These are phyloP conservation scores for Stipa capillata DNA, from an alignment of 176 grass and related monocot genomes.

Conservation along the genomic window DNA sequence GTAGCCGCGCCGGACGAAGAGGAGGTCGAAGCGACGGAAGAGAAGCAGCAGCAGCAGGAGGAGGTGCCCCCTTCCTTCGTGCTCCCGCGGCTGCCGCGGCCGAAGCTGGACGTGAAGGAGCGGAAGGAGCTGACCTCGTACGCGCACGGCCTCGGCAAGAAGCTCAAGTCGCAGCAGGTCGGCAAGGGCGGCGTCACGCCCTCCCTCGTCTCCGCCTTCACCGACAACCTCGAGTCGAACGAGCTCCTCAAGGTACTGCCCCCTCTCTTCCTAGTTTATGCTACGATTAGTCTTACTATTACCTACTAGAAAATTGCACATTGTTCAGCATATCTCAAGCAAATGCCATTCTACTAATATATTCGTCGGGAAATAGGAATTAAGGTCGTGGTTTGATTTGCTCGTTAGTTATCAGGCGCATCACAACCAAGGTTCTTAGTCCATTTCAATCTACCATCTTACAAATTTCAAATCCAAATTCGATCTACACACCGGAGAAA, in stretches of 20 bases:
- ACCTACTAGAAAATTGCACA: background rate
- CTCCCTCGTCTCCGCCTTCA: slow-evolving; percentile 55
- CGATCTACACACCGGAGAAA: too few relatives aligned
- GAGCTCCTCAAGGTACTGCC: slow-evolving; percentile 83
- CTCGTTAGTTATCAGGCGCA: background rate
- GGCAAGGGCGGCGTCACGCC: slow-evolving; percentile 79
- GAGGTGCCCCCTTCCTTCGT: slow-evolving; percentile 11
- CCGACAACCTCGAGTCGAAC: slow-evolving; percentile 77
- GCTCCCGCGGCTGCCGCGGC: slow-evolving; percentile 41
- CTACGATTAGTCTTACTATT: background rate
- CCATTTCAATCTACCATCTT: too few relatives aligned
- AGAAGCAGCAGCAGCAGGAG: slow-evolving; percentile 14
- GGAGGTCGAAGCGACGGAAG: background rate
- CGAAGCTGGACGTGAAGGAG: slow-evolving; percentile 85
- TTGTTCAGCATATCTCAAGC: background rate
- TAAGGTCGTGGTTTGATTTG: background rate
- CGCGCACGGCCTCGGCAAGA: slow-evolving; percentile 80
- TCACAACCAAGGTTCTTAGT: background rate
- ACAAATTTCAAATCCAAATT: too few relatives aligned
- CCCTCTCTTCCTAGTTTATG: background rate
- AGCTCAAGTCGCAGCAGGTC: slow-evolving; percentile 90
- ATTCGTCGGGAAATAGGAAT: background rate
- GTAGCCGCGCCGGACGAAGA: background rate
- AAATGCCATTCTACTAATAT: background rate
- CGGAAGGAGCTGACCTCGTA: slow-evolving; percentile 85